Percentiles rank a stretch among this genome's conserved stretches.
These are phyloP conservation scores for Linum usitatissimum DNA, from an alignment of 345 rosid species.

Conservation along the genomic window DNA sequence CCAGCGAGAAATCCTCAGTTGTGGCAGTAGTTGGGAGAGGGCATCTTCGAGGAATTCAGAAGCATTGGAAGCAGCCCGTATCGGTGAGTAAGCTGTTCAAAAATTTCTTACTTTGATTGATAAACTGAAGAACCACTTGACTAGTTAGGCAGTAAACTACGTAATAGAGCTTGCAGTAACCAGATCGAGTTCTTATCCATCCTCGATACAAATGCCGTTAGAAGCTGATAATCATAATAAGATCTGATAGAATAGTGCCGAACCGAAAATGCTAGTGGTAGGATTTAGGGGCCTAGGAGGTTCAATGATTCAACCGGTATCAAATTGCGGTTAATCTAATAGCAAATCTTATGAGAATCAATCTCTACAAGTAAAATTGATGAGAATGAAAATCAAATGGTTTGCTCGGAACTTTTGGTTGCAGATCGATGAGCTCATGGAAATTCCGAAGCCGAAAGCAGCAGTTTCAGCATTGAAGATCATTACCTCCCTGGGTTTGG, in stretches of 20 bases:
- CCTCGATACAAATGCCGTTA: too few relatives aligned
- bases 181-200: too few relatives aligned
- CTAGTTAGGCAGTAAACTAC: neutral
- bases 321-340: too few relatives aligned
- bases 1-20: slow-evolving; percentile 64
- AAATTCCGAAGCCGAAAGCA: neutral
- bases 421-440: slow-evolving; percentile 9
- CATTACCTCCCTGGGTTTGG: slow-evolving; percentile 4
- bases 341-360: too few relatives aligned
- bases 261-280: too few relatives aligned
- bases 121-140: neutral
- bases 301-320: too few relatives aligned
- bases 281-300: too few relatives aligned
- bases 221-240: too few relatives aligned
- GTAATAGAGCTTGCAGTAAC: neutral
- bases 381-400: too few relatives aligned
- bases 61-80: slow-evolving; percentile 80
- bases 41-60: slow-evolving; percentile 81
- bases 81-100: slow-evolving; percentile 27
- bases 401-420: neutral
- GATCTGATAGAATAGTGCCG: too few relatives aligned
- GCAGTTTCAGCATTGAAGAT: slow-evolving; percentile 3
- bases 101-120: neutral
- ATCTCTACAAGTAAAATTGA: too few relatives aligned
- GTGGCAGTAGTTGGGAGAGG: slow-evolving; percentile 99